A percentile compares a stretch with the other conserved stretches of the same genome.
Evolutionary conservation across 164 flowering plant genomes (phyloP).

Genomic region (Piper longum): DNA sequence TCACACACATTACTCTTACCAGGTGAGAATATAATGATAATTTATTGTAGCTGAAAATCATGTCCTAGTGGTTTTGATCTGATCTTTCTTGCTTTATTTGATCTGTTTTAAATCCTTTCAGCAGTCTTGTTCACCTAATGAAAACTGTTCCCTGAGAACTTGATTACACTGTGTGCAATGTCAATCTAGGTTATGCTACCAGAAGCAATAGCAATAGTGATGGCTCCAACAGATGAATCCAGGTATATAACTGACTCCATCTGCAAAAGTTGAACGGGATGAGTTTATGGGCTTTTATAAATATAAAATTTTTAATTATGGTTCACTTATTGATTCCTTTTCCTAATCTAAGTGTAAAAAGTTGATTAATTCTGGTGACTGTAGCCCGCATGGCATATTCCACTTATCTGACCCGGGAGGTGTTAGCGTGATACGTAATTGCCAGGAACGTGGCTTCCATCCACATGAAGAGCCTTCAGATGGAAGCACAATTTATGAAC

Average conservation of each 20-base stretch:
- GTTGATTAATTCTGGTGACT: neutral
- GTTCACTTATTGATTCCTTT: no score
- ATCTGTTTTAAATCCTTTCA: neutral
- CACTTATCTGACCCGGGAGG: conserved; percentile 94
- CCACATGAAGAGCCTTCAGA: conserved; percentile 91
- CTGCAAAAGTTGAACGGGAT: no score
- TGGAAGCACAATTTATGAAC: conserved; percentile 82
- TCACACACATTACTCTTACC: conserved; percentile 97
- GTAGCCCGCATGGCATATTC: conserved; percentile 95
- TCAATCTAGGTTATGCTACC: conserved; percentile 76
- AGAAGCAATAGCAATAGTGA: conserved; percentile 90
- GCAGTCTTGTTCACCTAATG: neutral
- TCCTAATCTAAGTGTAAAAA: no score
- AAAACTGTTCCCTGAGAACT: neutral
- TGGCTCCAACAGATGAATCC: conserved; percentile 82
- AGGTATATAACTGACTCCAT: conserved; percentile 18
- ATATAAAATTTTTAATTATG: no score
- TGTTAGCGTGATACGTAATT: conserved; percentile 63
- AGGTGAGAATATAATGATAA: conserved; percentile 33
- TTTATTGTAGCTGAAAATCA: no score
- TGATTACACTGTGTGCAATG: neutral
- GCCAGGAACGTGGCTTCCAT: conserved; percentile 89
- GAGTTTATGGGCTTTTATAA: no score
- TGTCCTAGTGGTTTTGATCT: neutral
- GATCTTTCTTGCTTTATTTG: neutral